Base-by-base conservation (phyloP, 2,329 filamentous ascomycete species). In the Cladophialophora carrionii region DNA sequence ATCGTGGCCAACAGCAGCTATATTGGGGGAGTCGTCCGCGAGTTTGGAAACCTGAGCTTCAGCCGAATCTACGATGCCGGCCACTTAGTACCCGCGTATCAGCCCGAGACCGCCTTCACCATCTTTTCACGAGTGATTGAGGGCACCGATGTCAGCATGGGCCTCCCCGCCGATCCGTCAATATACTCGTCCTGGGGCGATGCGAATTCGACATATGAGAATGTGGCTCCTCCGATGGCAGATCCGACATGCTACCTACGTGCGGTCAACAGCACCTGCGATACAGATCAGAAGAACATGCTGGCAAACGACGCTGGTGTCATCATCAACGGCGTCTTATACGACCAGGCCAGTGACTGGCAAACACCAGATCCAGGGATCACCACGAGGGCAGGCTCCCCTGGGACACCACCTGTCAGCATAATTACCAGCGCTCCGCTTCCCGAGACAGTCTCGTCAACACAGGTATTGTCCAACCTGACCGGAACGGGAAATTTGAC, bases 161-260 rank as follows among this genome's bases (percentile, higher is more conserved):
- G 82, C 26, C 80, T 82, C 52, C 70, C 76, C 1, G 78, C 87
- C 65, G 76, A 86, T 70, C 76, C 85, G 7, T 74, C 79, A 0
- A 76, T 71, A 0, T 90, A 84, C 74, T 80, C 80, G 62, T 88
- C 86, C 0, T 79, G 81, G 10, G 89, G 89, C 0, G 79, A 84
- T 1, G 75, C 78, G 1, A 85, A 86, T 68, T 81, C 88, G 1
- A 87, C 83, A 0, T 80, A 85, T 65, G 84, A 80, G 0, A 85
- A 86, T 70, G 79, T 78, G 57, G 74, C 84, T 2, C 84, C 85
- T 0, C 64, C 75, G 17, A 77, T 80, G 58, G 81, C 81, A 1
- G 72, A 79, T 10, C 75, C 83, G 2, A 87, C 83, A 4, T 92
- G 88, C 76, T 91, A 84, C 76, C 71, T 90, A 8, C 82, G 87